Evolutionary conservation across 768 basidiomycete species (phyloP).

Genomic region (Auriscalpium orientale): DNA sequence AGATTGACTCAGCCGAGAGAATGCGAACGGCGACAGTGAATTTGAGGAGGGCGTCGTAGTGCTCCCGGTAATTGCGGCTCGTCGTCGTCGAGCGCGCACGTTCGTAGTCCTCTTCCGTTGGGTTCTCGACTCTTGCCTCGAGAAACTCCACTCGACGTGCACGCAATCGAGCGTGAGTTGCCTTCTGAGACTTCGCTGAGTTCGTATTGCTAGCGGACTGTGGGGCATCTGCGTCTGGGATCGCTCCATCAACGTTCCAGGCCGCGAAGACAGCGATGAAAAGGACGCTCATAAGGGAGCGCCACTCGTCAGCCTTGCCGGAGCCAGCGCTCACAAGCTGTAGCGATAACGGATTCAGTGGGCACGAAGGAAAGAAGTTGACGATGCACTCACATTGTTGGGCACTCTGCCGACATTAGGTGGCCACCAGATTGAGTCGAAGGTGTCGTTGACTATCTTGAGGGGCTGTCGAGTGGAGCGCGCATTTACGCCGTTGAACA

Average conservation of each 20-base stretch:
- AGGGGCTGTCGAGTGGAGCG: not conserved
- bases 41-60: not conserved
- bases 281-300: slow-evolving; percentile 8
- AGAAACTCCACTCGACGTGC: not conserved
- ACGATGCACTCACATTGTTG: not conserved
- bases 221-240: not conserved
- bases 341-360: not conserved
- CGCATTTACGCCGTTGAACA: not conserved
- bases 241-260: slow-evolving; percentile 14
- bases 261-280: slow-evolving; percentile 17
- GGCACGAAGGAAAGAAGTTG: not conserved
- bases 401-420: not conserved
- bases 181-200: not conserved
- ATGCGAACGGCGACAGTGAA: not conserved
- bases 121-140: not conserved
- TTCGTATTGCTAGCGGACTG: not conserved
- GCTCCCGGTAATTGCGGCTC: not conserved
- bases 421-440: not conserved
- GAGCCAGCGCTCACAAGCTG: not conserved
- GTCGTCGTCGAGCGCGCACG: too few relatives aligned
- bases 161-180: not conserved
- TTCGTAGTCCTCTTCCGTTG: not conserved
- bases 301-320: slow-evolving; percentile 20
- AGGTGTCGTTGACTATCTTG: slow-evolving; percentile 3
- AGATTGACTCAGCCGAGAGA: not conserved